Conservation (phyloP, 192 early-diverging fungal species). For the Entomortierella parvispora region DNA sequence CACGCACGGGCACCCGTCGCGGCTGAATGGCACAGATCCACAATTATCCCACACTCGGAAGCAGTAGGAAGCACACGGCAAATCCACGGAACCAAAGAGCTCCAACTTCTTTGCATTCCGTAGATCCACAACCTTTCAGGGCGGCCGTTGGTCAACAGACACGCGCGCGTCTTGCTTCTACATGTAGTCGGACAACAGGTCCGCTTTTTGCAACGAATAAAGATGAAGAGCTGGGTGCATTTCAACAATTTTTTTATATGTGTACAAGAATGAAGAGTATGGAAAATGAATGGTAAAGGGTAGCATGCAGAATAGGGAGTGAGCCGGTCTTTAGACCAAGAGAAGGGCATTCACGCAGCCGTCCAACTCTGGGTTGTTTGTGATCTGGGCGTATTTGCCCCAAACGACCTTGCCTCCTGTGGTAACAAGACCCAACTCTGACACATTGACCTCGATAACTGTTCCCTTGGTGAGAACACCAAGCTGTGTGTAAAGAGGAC, state of each 20-base stretch:
- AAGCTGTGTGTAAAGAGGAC: slow-evolving; percentile 94
- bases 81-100: slow-evolving; percentile 5
- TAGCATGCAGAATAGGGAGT: neutral
- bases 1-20: neutral
- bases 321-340: slow-evolving; percentile 72
- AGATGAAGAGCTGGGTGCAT: no score
- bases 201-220: no score
- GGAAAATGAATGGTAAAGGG: neutral
- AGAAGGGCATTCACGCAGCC: slow-evolving; percentile 95
- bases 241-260: slow-evolving; percentile 1
- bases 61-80: slow-evolving; percentile 10
- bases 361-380: slow-evolving; percentile 99
- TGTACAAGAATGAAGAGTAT: slow-evolving; percentile 19
- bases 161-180: no score
- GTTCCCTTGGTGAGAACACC: slow-evolving; percentile 99
- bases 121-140: no score
- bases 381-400: slow-evolving; percentile 96
- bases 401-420: slow-evolving; percentile 98
- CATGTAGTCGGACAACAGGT: no score
- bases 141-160: no score
- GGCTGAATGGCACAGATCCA: neutral
- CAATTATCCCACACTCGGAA: neutral
- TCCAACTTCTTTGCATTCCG: no score
- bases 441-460: slow-evolving; percentile 93
- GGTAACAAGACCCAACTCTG: slow-evolving; percentile 96